phyloP scores from a whole-genome alignment of 352 stramenopile genomes.

The Phytophthora pinifolia region DNA sequence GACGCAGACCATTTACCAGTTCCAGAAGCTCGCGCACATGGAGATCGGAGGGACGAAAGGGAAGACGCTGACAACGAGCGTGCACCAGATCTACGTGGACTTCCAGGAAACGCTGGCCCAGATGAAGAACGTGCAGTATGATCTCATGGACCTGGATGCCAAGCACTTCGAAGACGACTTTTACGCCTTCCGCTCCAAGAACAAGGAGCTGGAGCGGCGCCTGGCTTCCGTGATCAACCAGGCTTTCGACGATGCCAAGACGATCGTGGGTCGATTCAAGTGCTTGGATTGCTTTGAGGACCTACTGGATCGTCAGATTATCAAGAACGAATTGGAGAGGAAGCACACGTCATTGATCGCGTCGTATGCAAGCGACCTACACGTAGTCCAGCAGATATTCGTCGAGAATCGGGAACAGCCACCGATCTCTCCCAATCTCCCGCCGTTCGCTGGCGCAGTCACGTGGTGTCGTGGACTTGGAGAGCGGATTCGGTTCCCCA shows the following conservation, averaged over 20 bases:
- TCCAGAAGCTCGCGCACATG: conserved; percentile 85
- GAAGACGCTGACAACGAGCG: conserved; percentile 89
- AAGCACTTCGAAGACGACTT: conserved; percentile 93
- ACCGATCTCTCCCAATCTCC: conserved; percentile 88
- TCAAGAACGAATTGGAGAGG: conserved; percentile 89
- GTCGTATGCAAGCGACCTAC: conserved; percentile 80
- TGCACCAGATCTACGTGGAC: conserved; percentile 88
- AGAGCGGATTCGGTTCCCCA: conserved; percentile 88
- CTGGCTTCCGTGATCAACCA: conserved; percentile 90
- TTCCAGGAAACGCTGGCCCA: conserved; percentile 77
- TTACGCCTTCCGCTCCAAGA: conserved; percentile 87
- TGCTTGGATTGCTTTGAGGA: conserved; percentile 92
- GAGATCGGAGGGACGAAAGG: conserved; percentile 93
- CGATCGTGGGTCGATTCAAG: conserved; percentile 85
- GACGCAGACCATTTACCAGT: conserved; percentile 89
- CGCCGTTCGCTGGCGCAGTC: conserved; percentile 89
- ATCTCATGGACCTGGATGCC: conserved; percentile 89
- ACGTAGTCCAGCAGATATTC: conserved; percentile 89
- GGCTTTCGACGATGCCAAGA: conserved; percentile 92
- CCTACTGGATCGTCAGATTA: conserved; percentile 79
- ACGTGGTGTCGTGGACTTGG: conserved; percentile 88
- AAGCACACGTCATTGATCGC: conserved; percentile 84
- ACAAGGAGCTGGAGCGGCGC: conserved; percentile 88
- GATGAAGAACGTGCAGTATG: conserved; percentile 86
- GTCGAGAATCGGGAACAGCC: conserved; percentile 83